Base-by-base conservation (phyloP, 371 early-diverging fungal genomes). In the Mortierella sp. region DNA sequence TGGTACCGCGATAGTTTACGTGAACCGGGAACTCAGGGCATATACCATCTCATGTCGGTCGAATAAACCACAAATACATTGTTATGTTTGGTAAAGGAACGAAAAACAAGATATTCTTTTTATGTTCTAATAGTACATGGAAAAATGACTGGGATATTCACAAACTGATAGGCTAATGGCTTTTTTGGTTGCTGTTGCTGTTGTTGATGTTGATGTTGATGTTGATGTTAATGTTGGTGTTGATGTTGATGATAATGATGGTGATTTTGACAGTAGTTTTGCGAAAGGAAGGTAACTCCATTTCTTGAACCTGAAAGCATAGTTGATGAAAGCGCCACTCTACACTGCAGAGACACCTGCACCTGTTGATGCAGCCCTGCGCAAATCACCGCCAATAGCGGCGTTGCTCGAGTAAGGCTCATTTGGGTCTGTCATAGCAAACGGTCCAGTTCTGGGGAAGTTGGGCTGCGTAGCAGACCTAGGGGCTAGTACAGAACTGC, bases 391-490 rank as follows among this genome's bases (percentile, higher is more conserved):
- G 18, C 51, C 51, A 20, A 6, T 51, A 5, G 1, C 28, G 54
- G 8, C 26, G 22, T 22, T 11, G 54, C 0, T 22, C 18, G 49
- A 8, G 22, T 24, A 52, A 22, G 54, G 2, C 4, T 24, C 54
- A 24, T 52, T 24, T 9, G 54, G 12, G 6, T 28, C 54, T 28
- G 22, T 5, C 26, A 10, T 26, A 9, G 11, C 54, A 54, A 55
- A 37, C 4, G 71, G 63, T 5, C 54, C 8, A 26, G 59, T 30
- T 16, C 74, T 55, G n/a, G 68, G 68, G 20, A 74, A 74, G 64
- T 68, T 43, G 16, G 51, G 64, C 54, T 74, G 74, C 5, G 64
- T 74, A 16, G 74, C 74, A 1, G 74, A 74, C 74, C 64, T 54
- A 51, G 54, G 54, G 6, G 26, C 54, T 5, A 14, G 9, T 1